Percentiles rank a stretch among this genome's conserved stretches.
phyloP scores from a whole-genome alignment of 306 rosid species.

The Argentina anserina region DNA sequence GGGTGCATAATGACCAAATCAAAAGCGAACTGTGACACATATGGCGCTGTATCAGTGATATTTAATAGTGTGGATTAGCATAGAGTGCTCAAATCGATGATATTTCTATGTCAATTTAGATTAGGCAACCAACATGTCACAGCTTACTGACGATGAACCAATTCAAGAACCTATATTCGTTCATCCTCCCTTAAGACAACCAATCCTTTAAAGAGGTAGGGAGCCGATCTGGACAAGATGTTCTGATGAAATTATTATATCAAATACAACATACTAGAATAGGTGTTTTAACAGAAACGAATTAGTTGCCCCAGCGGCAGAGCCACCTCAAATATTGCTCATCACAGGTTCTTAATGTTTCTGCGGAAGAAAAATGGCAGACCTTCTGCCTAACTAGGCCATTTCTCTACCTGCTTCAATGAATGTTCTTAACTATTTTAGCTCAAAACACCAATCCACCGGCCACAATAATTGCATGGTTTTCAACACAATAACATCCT shows the following conservation, averaged over 20 bases:
- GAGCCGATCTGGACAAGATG: background rate
- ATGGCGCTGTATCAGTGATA: no score
- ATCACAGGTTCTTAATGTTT: slow-evolving; percentile 4
- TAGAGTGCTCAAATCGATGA: no score
- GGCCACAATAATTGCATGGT: slow-evolving; percentile 12
- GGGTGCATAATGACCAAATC: no score
- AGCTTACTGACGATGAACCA: no score
- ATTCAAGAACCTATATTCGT: no score
- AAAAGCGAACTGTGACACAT: no score
- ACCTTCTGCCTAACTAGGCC: slow-evolving; percentile 1
- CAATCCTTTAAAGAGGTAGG: background rate
- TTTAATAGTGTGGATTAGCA: no score
- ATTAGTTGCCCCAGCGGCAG: background rate
- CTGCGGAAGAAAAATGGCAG: background rate
- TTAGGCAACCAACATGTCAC: no score
- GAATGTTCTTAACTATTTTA: background rate
- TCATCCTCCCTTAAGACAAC: no score
- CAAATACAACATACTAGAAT: background rate
- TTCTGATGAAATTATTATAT: background rate
- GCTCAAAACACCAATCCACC: slow-evolving; percentile 7
- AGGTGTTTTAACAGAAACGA: background rate
- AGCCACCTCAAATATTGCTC: background rate
- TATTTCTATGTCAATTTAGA: no score
- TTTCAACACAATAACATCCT: background rate
- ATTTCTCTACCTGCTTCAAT: background rate